These are phyloP conservation scores for Arxiozyma bovina DNA, from an alignment of 1,139 yeast species.

Conservation along the genomic window DNA sequence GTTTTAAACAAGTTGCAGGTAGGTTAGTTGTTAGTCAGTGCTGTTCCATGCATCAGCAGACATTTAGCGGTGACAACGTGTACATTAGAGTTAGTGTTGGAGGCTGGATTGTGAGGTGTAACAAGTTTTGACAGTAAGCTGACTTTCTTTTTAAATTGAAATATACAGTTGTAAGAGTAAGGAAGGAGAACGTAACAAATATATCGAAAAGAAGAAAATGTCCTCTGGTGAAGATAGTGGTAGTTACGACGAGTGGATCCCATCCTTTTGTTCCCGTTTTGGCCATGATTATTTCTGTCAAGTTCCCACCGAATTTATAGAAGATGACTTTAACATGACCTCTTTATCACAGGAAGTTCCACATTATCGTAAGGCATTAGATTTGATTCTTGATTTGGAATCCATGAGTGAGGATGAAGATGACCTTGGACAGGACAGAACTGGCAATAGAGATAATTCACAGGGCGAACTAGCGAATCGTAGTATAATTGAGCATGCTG, in stretches of 20 bases:
- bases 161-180: not conserved
- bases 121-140: not conserved
- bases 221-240: conserved; percentile 29
- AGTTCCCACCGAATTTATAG: conserved; percentile 86
- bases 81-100: not conserved
- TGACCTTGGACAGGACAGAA: conserved; percentile 13
- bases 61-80: not conserved
- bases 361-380: conserved; percentile 84
- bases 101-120: not conserved
- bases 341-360: conserved; percentile 84
- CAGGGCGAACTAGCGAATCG: conserved; percentile 26
- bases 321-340: conserved; percentile 91
- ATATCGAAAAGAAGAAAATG: not conserved
- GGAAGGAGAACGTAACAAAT: not conserved
- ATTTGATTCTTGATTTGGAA: conserved; percentile 80
- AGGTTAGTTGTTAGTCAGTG: not conserved
- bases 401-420: conserved; percentile 43
- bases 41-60: too few species aligned
- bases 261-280: conserved; percentile 74
- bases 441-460: conserved; percentile 2
- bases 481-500: conserved; percentile 73
- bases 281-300: conserved; percentile 94
- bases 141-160: not conserved
- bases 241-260: conserved; percentile 68
- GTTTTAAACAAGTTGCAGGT: not conserved